A percentile compares a stretch with the other conserved stretches of the same genome.
Evolutionary conservation across 805 yeast genomes (phyloP).

Genomic region (Sugiyamaella americana): DNA sequence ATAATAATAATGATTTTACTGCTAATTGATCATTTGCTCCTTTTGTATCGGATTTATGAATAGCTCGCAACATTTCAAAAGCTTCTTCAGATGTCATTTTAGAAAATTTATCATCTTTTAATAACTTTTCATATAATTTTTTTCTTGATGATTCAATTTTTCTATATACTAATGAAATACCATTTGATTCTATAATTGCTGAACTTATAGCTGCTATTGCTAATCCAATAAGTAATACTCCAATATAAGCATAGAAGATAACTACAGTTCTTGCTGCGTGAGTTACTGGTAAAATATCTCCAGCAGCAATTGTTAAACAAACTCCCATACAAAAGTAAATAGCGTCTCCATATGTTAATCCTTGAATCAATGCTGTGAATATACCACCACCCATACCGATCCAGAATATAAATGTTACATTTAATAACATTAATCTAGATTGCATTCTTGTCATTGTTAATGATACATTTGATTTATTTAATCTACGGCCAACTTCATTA

Average conservation of each 20-base stretch:
- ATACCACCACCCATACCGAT: slow-evolving; percentile 62
- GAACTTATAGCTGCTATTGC: slow-evolving; percentile 64
- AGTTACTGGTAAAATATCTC: slow-evolving; percentile 57
- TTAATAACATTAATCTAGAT: slow-evolving; percentile 66
- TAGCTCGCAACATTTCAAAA: slow-evolving; percentile 50
- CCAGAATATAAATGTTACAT: slow-evolving; percentile 63
- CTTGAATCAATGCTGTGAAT: slow-evolving; percentile 40
- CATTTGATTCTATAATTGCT: slow-evolving; percentile 54
- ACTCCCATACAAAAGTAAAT: slow-evolving; percentile 70
- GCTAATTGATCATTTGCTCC: slow-evolving; percentile 28
- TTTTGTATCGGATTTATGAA: slow-evolving; percentile 33
- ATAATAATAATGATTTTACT: slow-evolving; percentile 41
- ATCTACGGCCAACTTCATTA: slow-evolving; percentile 57
- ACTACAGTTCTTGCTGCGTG: slow-evolving; percentile 52
- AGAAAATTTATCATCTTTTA: slow-evolving; percentile 1
- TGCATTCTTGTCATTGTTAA: slow-evolving; percentile 65
- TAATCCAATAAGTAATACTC: slow-evolving; percentile 68
- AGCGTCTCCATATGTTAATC: slow-evolving; percentile 55
- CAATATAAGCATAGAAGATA: slow-evolving; percentile 59
- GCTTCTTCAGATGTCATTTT: slow-evolving; percentile 34
- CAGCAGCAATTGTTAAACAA: slow-evolving; percentile 72
- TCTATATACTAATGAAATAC: slow-evolving; percentile 63
- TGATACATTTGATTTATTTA: slow-evolving; percentile 58
- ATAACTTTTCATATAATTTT: slow-evolving; percentile 26
- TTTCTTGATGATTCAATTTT: slow-evolving; percentile 48